phyloP scores from a whole-genome alignment of 306 rosid genomes.

The Chamaecrista fasciculata region DNA sequence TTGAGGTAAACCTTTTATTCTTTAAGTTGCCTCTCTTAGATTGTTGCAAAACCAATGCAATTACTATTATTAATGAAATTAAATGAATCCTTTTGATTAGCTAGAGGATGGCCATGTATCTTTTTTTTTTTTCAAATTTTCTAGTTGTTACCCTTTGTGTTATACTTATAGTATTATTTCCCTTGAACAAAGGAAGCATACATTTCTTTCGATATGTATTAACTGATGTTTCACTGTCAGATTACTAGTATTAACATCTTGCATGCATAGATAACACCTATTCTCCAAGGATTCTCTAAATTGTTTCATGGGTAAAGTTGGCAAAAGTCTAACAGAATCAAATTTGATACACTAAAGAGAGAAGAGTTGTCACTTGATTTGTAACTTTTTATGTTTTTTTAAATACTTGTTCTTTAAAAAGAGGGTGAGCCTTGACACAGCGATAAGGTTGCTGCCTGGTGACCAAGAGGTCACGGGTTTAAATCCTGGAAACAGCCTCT shows the following conservation, averaged over 20 bases:
- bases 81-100: conserved; percentile 4
- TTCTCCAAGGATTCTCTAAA: background rate
- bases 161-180: background rate
- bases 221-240: background rate
- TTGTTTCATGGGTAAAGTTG: conserved; percentile 12
- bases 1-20: conserved; percentile 46
- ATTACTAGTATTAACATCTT: background rate
- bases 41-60: conserved; percentile 1
- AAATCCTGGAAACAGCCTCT: no score
- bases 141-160: background rate
- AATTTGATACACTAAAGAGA: background rate
- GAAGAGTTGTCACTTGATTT: background rate
- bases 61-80: conserved; percentile 1
- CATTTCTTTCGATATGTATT: background rate
- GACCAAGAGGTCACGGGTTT: no score
- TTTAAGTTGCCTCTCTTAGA: conserved; percentile 7
- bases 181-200: background rate
- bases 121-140: background rate
- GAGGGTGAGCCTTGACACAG: no score
- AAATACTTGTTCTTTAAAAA: background rate
- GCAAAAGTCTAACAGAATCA: background rate
- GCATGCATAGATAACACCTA: background rate
- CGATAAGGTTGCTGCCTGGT: no score
- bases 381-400: background rate
- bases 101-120: background rate